phyloP scores from a whole-genome alignment of 2,329 filamentous ascomycete genomes.

The Sporothrix pallida region DNA sequence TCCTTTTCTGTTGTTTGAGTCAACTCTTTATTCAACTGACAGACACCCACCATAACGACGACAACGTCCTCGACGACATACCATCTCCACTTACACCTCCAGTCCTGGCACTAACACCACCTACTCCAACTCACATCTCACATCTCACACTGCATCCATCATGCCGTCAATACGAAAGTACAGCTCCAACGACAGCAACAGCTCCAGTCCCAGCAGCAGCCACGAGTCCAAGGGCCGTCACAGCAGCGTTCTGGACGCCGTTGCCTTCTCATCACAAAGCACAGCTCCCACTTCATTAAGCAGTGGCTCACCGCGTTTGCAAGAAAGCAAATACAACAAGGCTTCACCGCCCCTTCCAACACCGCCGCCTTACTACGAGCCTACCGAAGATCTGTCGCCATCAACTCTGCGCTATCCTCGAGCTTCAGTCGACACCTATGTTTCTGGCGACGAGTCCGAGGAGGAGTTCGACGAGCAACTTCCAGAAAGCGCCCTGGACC shows the following conservation, averaged over 20 bases:
- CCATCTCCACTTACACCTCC: background rate
- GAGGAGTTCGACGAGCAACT: constrained; percentile 55
- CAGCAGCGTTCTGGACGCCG: constrained; percentile 53
- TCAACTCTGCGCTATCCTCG: constrained; percentile 54
- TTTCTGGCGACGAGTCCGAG: constrained; percentile 71
- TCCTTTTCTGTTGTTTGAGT: constrained; percentile 6
- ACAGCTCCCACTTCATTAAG: constrained; percentile 54
- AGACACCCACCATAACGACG: background rate
- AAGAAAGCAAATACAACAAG: constrained; percentile 44
- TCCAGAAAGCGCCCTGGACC: constrained; percentile 1
- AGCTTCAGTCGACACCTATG: constrained; percentile 78
- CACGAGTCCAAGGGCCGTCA: constrained; percentile 47
- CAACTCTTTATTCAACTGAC: constrained; percentile 13
- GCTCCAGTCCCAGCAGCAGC: constrained; percentile 34
- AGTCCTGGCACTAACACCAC: constrained; percentile 7
- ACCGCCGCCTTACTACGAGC: constrained; percentile 28
- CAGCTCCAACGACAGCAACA: constrained; percentile 40
- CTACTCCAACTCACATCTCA: background rate
- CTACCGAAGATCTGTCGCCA: constrained; percentile 49
- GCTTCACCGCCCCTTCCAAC: constrained; percentile 35
- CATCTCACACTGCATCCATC: constrained; percentile 26
- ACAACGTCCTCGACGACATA: background rate
- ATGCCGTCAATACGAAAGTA: constrained; percentile 47
- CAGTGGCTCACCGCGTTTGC: constrained; percentile 48
- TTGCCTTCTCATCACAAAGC: constrained; percentile 48